A percentile compares a stretch with the other conserved stretches of the same genome.
phyloP scores from a whole-genome alignment of 2,329 filamentous ascomycete genomes.

The Colletotrichum lentis region DNA sequence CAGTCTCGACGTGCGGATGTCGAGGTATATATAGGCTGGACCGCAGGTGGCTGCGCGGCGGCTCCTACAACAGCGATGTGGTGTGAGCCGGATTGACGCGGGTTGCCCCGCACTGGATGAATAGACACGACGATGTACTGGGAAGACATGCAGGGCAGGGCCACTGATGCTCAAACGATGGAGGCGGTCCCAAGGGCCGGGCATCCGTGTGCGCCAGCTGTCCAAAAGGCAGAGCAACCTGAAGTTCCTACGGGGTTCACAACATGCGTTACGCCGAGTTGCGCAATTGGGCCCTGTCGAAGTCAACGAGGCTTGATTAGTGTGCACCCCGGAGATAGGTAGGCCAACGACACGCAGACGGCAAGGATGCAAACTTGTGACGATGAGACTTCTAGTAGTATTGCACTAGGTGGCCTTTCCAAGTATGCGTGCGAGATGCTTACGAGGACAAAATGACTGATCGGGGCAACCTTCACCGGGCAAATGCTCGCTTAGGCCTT shows the following conservation, averaged over 20 bases:
- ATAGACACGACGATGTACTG: constrained; percentile 16
- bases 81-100: constrained; percentile 3
- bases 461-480: neutral
- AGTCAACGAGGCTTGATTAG: neutral
- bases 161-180: neutral
- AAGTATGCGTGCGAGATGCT: neutral
- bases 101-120: constrained; percentile 23
- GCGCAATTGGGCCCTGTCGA: neutral
- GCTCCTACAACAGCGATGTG: neutral
- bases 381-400: too few species aligned
- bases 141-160: constrained; percentile 17
- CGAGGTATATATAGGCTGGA: constrained; percentile 20
- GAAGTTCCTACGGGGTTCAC: neutral
- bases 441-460: neutral
- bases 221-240: neutral
- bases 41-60: neutral
- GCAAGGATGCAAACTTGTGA: neutral
- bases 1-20: neutral
- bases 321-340: too few species aligned
- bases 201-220: neutral
- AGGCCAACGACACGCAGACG: neutral
- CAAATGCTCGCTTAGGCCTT: neutral
- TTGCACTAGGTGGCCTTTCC: neutral
- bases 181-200: constrained; percentile 20
- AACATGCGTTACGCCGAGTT: neutral